Conservation (phyloP, 2,329 filamentous ascomycete species). For the Venturia carpophila region DNA sequence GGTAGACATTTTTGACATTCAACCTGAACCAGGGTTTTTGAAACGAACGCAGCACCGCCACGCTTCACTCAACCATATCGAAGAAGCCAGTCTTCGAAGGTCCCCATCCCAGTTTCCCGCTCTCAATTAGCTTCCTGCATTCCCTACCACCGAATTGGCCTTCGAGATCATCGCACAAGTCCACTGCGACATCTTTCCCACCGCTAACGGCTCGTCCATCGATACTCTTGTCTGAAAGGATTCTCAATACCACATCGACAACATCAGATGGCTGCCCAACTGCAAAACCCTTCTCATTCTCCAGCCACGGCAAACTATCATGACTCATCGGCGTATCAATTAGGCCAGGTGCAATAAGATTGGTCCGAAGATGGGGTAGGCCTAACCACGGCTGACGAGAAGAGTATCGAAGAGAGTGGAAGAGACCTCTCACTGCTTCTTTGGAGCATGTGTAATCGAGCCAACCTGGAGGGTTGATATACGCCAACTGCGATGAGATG, state of each 20-base stretch:
- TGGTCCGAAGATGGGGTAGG: constrained; percentile 21
- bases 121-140: constrained; percentile 11
- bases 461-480: constrained; percentile 24
- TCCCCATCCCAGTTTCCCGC: background rate
- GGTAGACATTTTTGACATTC: too few relatives aligned
- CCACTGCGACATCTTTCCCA: background rate
- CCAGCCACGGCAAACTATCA: background rate
- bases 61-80: background rate
- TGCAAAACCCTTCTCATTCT: constrained; percentile 13
- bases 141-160: constrained; percentile 9
- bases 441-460: constrained; percentile 27
- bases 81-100: constrained; percentile 6
- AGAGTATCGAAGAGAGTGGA: constrained; percentile 23
- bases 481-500: constrained; percentile 25
- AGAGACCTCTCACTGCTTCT: constrained; percentile 26
- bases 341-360: constrained; percentile 28
- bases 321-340: constrained; percentile 23
- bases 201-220: constrained; percentile 14
- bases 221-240: constrained; percentile 2
- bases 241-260: constrained; percentile 8
- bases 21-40: too few relatives aligned
- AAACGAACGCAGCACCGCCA: too few relatives aligned
- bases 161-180: constrained; percentile 15
- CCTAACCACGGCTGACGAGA: constrained; percentile 6
- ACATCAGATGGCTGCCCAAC: background rate